phyloP scores from a whole-genome alignment of 148 eudicot genomes.

The Amaranthus cruentus region DNA sequence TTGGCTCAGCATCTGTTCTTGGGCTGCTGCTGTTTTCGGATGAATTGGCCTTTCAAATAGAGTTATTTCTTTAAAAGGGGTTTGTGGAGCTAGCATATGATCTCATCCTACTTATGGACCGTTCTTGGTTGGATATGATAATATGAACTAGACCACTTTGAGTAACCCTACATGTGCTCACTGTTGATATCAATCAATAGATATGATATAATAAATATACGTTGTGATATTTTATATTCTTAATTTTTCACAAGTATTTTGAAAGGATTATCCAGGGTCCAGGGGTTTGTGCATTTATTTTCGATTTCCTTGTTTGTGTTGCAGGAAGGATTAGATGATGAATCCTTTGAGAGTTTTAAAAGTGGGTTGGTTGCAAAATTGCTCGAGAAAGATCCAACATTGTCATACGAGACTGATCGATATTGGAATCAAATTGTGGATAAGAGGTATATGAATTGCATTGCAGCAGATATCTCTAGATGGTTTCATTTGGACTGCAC shows the following conservation, averaged over 20 bases:
- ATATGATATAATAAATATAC: too few relatives aligned
- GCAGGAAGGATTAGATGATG: slow-evolving; percentile 76
- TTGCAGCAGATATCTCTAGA: neutral
- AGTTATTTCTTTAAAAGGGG: too few relatives aligned
- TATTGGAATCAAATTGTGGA: slow-evolving; percentile 81
- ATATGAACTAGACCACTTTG: neutral
- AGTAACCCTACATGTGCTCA: neutral
- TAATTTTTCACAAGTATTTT: too few relatives aligned
- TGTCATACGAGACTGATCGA: slow-evolving; percentile 70
- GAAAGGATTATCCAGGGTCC: too few relatives aligned
- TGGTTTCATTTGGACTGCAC: neutral
- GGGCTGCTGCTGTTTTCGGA: too few relatives aligned
- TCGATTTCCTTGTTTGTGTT: slow-evolving; percentile 6
- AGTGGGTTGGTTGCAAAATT: slow-evolving; percentile 71
- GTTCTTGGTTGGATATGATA: neutral
- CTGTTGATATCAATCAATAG: neutral
- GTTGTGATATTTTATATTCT: too few relatives aligned
- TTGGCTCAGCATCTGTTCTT: too few relatives aligned
- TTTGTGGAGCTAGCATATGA: too few relatives aligned
- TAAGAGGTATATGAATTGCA: slow-evolving; percentile 45
- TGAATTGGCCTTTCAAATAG: too few relatives aligned
- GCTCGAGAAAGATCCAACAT: slow-evolving; percentile 88
- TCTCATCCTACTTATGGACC: too few relatives aligned
- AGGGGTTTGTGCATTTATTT: neutral
- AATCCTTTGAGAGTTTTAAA: slow-evolving; percentile 65